These are phyloP conservation scores for Pleurotus djamor DNA, from an alignment of 768 basidiomycete genomes.

Conservation along the genomic window DNA sequence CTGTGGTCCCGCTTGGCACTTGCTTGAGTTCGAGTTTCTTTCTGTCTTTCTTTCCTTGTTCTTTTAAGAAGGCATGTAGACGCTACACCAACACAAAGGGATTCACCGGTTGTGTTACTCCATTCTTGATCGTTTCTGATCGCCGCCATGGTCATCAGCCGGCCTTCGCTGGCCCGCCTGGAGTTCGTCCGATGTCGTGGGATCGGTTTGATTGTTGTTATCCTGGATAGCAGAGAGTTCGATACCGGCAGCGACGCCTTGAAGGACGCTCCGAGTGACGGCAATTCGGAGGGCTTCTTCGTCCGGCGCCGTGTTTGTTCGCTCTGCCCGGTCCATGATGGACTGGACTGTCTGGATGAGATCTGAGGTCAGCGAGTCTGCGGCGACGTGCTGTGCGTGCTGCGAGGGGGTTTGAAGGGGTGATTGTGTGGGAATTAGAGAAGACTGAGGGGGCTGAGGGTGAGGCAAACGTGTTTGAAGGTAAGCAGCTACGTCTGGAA, in stretches of 20 bases:
- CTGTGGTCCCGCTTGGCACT: no score
- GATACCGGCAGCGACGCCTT: slow-evolving; percentile 64
- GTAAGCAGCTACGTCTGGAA: slow-evolving; percentile 62
- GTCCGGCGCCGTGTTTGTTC: slow-evolving; percentile 66
- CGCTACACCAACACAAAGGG: no score
- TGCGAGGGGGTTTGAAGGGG: slow-evolving; percentile 40
- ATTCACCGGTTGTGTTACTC: neutral
- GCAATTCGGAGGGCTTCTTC: slow-evolving; percentile 59
- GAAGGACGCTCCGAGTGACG: slow-evolving; percentile 64
- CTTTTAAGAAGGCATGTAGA: no score
- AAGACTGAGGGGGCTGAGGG: slow-evolving; percentile 12
- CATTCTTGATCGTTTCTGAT: neutral
- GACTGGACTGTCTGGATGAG: slow-evolving; percentile 65
- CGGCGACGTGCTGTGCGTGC: slow-evolving; percentile 63
- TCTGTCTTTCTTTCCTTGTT: no score
- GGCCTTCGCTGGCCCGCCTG: neutral
- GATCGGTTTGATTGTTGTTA: slow-evolving; percentile 10
- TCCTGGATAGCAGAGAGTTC: slow-evolving; percentile 35
- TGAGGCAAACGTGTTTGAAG: slow-evolving; percentile 39
- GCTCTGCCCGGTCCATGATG: slow-evolving; percentile 55
- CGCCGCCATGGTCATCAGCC: neutral
- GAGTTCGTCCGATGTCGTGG: slow-evolving; percentile 12
- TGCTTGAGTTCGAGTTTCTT: no score
- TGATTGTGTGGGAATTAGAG: slow-evolving; percentile 14
- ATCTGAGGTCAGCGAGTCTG: slow-evolving; percentile 67